Evolutionary conservation across 2,329 filamentous ascomycete species (phyloP), one percentile per base, ranked within the genome.

Genomic region (Sporothrix globosa): DNA sequence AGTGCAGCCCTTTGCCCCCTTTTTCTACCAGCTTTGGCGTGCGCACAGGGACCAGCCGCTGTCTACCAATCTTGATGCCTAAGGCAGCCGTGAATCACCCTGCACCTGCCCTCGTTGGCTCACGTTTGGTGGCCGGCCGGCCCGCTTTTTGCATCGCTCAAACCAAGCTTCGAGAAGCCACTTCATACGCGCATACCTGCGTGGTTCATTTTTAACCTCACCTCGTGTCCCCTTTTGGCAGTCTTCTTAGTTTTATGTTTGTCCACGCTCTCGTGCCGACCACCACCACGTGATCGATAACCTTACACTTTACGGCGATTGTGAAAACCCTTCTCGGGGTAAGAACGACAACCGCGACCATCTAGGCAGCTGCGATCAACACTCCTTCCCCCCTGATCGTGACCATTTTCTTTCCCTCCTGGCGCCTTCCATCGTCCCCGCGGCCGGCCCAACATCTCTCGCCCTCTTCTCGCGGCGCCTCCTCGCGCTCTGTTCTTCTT

Each of bases 101-200:
- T 30, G 24, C 10, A 13, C 60, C 60, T 63, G 21, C 60, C n/a
- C 24, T 10, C 19, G 14, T 61, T 46, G 58, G 58, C 58, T 41
- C 58, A 46, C 39, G 58, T 21, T 27, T 65, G 60, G 44, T 65
- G n/a, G 34, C 19, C 46, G n/a, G 50, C 11, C n/a, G 67, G 46
- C 67, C 67, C 67, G 67, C 67, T 69, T 69, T 69, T 60, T 69
- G 14, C 50, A 44, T 53, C 46, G 44, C 66, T 52, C 67, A 61
- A 58, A 68, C 67, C 53, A 58, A 68, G 67, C 67, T 58, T 48
- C n/a, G 65, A 67, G 65, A 56, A 53, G 63, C 63, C 63, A 67
- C 63, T 53, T 65, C 61, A 50, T 65, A 65, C 44, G 50, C 61
- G 10, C 61, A 65, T 44, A 50, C 61, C 24, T 48, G 24, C 61